These are phyloP conservation scores for Quercus phellos DNA, from an alignment of 331 rosid species.

Conservation along the genomic window DNA sequence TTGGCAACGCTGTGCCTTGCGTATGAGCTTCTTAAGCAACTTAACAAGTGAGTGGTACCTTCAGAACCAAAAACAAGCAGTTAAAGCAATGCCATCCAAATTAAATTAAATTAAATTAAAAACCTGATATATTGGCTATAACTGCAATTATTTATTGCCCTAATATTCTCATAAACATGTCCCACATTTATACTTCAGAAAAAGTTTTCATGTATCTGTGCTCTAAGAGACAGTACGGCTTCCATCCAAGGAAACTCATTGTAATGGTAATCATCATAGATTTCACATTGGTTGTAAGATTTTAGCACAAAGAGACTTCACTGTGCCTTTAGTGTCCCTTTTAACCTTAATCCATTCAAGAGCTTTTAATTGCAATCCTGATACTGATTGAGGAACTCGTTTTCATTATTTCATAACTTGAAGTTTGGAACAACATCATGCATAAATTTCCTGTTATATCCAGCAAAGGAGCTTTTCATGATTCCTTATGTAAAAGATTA, in stretches of 20 bases:
- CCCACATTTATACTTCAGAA: not conserved
- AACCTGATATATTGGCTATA: not conserved
- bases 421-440: not conserved
- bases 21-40: conserved; percentile 57
- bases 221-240: too few species aligned
- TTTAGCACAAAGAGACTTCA: not conserved
- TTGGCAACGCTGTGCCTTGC: conserved; percentile 49
- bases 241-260: not conserved
- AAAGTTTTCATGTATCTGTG: not conserved
- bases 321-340: not conserved
- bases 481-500: not conserved
- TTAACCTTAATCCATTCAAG: not conserved
- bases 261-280: not conserved
- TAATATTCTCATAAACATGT: not conserved
- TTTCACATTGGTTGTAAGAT: not conserved
- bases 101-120: too few species aligned
- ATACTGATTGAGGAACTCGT: not conserved
- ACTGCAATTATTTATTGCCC: not conserved
- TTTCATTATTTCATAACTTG: not conserved
- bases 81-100: not conserved
- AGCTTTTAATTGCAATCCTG: not conserved
- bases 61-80: conserved; percentile 25
- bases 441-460: not conserved
- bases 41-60: conserved; percentile 58
- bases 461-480: not conserved